These are phyloP conservation scores for Plenodomus lindquistii DNA, from an alignment of 2,329 filamentous ascomycete species.

Conservation along the genomic window DNA sequence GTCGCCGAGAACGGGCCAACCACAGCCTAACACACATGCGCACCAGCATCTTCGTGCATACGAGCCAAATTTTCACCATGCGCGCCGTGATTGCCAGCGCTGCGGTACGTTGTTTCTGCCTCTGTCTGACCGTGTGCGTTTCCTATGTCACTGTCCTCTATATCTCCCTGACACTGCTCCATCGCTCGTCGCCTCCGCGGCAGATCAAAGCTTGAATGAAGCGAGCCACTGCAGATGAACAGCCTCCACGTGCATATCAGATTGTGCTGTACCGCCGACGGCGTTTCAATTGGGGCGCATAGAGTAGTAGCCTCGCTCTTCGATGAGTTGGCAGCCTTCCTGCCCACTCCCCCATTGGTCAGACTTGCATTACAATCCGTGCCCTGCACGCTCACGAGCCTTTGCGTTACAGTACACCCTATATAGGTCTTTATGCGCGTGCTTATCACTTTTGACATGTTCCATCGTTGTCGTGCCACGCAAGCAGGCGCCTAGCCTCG, in stretches of 20 bases:
- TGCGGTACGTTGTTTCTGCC: conserved; percentile 19
- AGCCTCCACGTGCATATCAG: conserved; percentile 23
- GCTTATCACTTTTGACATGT: conserved; percentile 33
- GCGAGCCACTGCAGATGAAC: background rate
- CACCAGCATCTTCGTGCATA: conserved; percentile 33
- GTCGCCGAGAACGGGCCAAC: conserved; percentile 25
- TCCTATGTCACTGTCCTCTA: conserved; percentile 9
- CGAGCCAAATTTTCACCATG: conserved; percentile 25
- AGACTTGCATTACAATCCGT: conserved; percentile 27
- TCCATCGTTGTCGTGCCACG: conserved; percentile 43
- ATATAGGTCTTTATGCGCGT: conserved; percentile 43
- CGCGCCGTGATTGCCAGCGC: conserved; percentile 26
- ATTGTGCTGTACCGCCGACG: conserved; percentile 27
- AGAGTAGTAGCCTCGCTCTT: conserved; percentile 34
- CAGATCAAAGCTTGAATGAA: conserved; percentile 16
- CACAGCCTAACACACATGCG: conserved; percentile 37
- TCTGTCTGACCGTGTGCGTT: conserved; percentile 13
- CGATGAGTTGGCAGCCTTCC: conserved; percentile 37
- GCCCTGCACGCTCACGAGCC: conserved; percentile 33
- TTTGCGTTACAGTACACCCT: conserved; percentile 31
- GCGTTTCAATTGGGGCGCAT: conserved; percentile 36
- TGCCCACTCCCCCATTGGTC: conserved; percentile 38
- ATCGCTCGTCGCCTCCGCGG: conserved; percentile 19
- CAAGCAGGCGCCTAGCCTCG: conserved; percentile 39
- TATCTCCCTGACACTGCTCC: conserved; percentile 14